phyloP scores from a whole-genome alignment of 345 rosid genomes.

The Acer saccharum region DNA sequence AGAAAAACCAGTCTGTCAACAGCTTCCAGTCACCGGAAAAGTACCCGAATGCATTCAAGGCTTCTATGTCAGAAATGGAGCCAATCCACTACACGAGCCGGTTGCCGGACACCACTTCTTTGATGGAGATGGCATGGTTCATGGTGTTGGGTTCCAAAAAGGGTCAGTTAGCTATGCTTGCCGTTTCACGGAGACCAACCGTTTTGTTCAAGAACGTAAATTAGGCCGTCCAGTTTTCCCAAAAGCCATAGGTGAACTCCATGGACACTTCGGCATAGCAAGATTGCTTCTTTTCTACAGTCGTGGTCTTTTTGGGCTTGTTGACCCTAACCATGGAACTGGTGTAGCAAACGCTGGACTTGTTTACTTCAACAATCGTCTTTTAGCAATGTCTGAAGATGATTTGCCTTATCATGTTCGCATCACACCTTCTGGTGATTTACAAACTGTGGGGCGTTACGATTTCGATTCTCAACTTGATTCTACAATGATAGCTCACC shows the following conservation, averaged over 20 bases:
- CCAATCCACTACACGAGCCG: slow-evolving; percentile 84
- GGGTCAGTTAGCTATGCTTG: slow-evolving; percentile 76
- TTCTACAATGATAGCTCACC: slow-evolving; percentile 91
- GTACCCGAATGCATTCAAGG: slow-evolving; percentile 73
- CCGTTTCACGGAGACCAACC: slow-evolving; percentile 77
- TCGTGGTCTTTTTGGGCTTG: slow-evolving; percentile 60
- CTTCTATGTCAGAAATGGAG: slow-evolving; percentile 78
- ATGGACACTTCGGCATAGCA: slow-evolving; percentile 88
- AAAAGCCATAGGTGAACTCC: slow-evolving; percentile 89
- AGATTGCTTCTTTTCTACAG: slow-evolving; percentile 74
- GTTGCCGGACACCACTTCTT: slow-evolving; percentile 88
- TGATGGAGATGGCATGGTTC: slow-evolving; percentile 94
- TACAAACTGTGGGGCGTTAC: slow-evolving; percentile 68
- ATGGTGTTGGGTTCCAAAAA: slow-evolving; percentile 57
- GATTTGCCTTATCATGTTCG: slow-evolving; percentile 82
- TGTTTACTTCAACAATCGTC: slow-evolving; percentile 65
- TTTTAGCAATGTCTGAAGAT: slow-evolving; percentile 90
- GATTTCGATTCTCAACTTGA: slow-evolving; percentile 59
- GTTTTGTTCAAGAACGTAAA: slow-evolving; percentile 65
- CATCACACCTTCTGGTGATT: slow-evolving; percentile 59
- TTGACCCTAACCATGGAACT: slow-evolving; percentile 66
- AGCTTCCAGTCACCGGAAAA: slow-evolving; percentile 61
- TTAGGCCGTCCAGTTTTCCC: slow-evolving; percentile 80
- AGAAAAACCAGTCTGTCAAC: slow-evolving; percentile 53
- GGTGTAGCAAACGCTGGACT: slow-evolving; percentile 93